Base-by-base conservation (phyloP, 2,329 filamentous ascomycete species). In the Sporothrix curviconia region DNA sequence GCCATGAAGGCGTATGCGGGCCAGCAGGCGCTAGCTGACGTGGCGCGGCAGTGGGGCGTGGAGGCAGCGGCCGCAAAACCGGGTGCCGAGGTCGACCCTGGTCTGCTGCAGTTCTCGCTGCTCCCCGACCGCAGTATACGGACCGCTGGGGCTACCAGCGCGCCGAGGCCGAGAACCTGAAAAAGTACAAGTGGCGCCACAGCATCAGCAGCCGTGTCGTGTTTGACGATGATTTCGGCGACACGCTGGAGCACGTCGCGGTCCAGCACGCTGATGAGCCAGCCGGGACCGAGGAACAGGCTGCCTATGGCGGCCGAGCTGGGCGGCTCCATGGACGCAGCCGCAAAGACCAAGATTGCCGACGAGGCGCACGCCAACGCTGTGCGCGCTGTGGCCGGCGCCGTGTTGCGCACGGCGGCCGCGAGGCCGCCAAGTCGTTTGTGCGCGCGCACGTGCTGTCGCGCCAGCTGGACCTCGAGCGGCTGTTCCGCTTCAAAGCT, bases 1-100 rank as follows among this genome's bases (percentile, higher is more conserved):
- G 87, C 90, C 32, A 86, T 95, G 76, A 86, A 87, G 66, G 91
- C 89, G 47, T 97, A 90, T 70, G 81, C 86, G 47, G 94, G 94
- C 4, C 80, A 83, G 6, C 82, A 84, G 63, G 85, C 92, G 1
- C 79, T 97, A 47, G 77, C 85, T 53, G 78, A 84, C 19, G 81
- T 97, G 63, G 84, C 89, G 15, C 77, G 80, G 61, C 88, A 94
- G 74, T 99, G 94, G 94, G 94, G 94, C 73, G 84, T 97, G 15
- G 92, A 97, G 70, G 75, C 79, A 43, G 92, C 90, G n/a, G 89
- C 88, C 11, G 86, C 84, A n/a, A n/a, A n/a, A 19, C 94, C 94
- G 0, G 94, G 92, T 52, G 83, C 83, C 59, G 92, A 97, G 74
- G 92, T 97, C 57, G 94, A 99, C 70, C 86, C 92, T 0, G 94